Base-by-base conservation (phyloP, 2,329 filamentous ascomycete genomes). In the Lachnellula cervina region DNA sequence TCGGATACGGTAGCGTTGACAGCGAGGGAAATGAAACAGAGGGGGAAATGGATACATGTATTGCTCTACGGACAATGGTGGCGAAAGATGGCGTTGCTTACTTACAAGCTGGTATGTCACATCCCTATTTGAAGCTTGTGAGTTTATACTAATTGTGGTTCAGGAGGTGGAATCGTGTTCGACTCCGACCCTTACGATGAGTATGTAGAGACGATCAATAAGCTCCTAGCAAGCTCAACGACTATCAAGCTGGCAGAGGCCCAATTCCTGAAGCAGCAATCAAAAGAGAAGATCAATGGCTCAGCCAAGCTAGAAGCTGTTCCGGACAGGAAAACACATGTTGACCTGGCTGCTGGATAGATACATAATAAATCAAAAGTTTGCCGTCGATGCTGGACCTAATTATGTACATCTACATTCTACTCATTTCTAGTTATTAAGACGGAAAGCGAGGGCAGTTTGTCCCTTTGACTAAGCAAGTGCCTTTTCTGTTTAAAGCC, bases 171-270 rank as follows among this genome's bases (percentile, higher is more conserved):
- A 32, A 96, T 97, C 67, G 92, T 96, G 44, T 96, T 93, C 68
- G 94, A 97, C 73, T 95, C 89, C 42, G 92, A 96, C 69, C 88
- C 84, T 51, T 87, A 88, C 66, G 90, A 97, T 62, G 94, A 97
- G 73, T 97, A 92, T 79, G 83, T 93, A 73, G 90, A 97, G 81
- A 97, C 95, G 62, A 90, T 94, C 76, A 97, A 99, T 77, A 99
- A 99, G 80, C 77, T 96, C 48, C 86, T 88, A 25, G 89, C 90
- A 45, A 96, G 96, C 71, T 90, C 95, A 77, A 82, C 88, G 64
- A 94, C 90, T 73, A 92, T 97, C 71, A 87, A 85, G 57, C 83
- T 86, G 51, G 93, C 92, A 2, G 93, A 97, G 75, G 80, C 87
- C 70, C 77, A 60, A 5, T 68, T 69, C 46, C 52, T 59, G 13